phyloP scores from a whole-genome alignment of 257 asterid species.

The Nicotiana benthamiana region DNA sequence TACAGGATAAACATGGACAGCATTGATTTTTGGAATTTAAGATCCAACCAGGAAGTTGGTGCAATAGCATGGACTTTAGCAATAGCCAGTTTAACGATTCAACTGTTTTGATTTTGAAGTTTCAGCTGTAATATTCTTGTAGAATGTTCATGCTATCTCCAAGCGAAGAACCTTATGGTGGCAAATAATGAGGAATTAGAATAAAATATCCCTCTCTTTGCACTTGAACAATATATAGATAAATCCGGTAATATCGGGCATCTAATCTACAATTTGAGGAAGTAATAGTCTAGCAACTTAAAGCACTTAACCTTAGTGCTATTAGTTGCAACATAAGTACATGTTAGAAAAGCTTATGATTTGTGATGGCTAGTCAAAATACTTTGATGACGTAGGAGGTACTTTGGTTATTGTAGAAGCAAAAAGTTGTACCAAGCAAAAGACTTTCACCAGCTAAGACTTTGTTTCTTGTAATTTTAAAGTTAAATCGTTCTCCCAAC shows the following conservation, averaged over 20 bases:
- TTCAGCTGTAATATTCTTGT: neutral
- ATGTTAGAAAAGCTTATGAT: too few species aligned
- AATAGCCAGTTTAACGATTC: neutral
- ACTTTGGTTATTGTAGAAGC: neutral
- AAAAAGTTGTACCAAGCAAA: neutral
- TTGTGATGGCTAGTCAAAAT: too few species aligned
- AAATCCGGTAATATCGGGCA: neutral
- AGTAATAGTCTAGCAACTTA: too few species aligned
- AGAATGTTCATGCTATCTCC: neutral
- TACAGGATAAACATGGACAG: neutral
- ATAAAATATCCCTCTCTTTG: neutral
- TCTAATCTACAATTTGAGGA: neutral
- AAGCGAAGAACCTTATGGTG: neutral
- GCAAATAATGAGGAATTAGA: neutral
- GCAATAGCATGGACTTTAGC: neutral
- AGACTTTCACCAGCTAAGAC: neutral
- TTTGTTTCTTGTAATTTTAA: neutral
- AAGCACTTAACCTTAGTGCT: too few species aligned
- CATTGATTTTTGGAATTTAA: neutral
- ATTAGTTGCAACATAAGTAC: too few species aligned
- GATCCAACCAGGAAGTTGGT: neutral
- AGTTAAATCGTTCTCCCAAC: neutral
- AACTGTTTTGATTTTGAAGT: neutral
- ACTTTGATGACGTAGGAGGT: neutral
- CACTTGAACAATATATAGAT: neutral